These are phyloP conservation scores for Neofusicoccum laricinum DNA, from an alignment of 2,329 filamentous ascomycete species.

Conservation along the genomic window DNA sequence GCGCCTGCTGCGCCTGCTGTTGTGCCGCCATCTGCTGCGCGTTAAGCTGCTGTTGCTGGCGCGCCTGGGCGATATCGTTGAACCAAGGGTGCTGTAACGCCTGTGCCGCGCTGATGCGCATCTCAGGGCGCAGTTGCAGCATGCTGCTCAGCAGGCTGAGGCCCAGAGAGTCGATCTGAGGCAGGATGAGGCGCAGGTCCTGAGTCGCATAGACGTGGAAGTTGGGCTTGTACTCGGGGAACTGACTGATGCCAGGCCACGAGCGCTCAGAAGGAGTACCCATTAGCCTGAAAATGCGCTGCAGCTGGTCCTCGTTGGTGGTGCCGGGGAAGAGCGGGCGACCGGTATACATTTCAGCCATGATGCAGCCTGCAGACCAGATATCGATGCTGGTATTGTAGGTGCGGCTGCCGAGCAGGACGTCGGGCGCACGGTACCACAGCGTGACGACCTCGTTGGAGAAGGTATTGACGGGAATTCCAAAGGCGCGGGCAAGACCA, in stretches of 20 bases:
- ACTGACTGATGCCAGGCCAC: conserved; percentile 92
- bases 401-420: conserved; percentile 86
- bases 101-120: conserved; percentile 82
- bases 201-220: conserved; percentile 95
- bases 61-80: conserved; percentile 54
- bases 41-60: conserved; percentile 33
- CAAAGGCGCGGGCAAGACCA: conserved; percentile 88
- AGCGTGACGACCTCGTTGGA: conserved; percentile 96
- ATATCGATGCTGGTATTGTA: conserved; percentile 99
- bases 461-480: conserved; percentile 97
- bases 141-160: conserved; percentile 86
- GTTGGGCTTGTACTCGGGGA: conserved; percentile 95
- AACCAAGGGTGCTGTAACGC: conserved; percentile 94
- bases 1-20: conserved; percentile 35
- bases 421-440: conserved; percentile 96
- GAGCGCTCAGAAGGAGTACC: conserved; percentile 92
- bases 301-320: conserved; percentile 95
- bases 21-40: conserved; percentile 33
- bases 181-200: conserved; percentile 80
- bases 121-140: conserved; percentile 88
- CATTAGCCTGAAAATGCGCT: conserved; percentile 98
- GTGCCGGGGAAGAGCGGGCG: conserved; percentile 94
- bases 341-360: conserved; percentile 99
- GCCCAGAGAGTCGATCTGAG: conserved; percentile 82
- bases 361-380: conserved; percentile 98